Evolutionary conservation across 2,329 filamentous ascomycete genomes (phyloP), one percentile per base, ranked within the genome.

Genomic region (Cercospora sojina): DNA sequence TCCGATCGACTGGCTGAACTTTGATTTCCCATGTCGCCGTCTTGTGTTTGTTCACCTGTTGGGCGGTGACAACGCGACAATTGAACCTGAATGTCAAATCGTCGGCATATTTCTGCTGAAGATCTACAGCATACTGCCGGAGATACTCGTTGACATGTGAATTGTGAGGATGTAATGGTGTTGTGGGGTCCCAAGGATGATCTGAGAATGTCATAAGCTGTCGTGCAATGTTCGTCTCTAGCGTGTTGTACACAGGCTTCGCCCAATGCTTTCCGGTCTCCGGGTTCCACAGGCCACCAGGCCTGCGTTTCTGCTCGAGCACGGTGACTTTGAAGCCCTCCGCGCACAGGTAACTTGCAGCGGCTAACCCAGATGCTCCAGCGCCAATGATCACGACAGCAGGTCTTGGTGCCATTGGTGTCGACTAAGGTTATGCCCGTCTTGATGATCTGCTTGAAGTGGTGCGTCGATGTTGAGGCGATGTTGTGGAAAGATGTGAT

Each of bases 151-250:
- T 31, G 25, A 70, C 68, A 3, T 20, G 7, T 5, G 12, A n/a
- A 27, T 65, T 53, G 18, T 53, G 51, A 2, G 68, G 57, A 18
- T 66, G 62, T 18, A 70, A 29, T 25, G 63, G 64, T 2, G 51
- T 61, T 10, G 29, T 29, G 6, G 29, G 16, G 4, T 20, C 55
- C 66, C 66, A 70, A 5, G 59, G 25, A 25, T 56, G 18, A 23
- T 68, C 68, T 2, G 64, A 66, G 57, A 70, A 64, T 8, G 67
- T 70, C 67, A 69, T 70, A 32, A 69, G 47, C n/a, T 66, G 61
- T 5, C 63, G 64, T 10, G 69, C 53, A 5, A 70, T 53, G 35
- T 70, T 69, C 5, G 64, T 67, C 38, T 70, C 67, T 18, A 69
- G 59, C 16, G 59, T 25, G 10, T 57, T 31, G 58, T 69, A 70